These are phyloP conservation scores for Boletus semigastroideus DNA, from an alignment of 1,284 basidiomycete species.

Conservation along the genomic window DNA sequence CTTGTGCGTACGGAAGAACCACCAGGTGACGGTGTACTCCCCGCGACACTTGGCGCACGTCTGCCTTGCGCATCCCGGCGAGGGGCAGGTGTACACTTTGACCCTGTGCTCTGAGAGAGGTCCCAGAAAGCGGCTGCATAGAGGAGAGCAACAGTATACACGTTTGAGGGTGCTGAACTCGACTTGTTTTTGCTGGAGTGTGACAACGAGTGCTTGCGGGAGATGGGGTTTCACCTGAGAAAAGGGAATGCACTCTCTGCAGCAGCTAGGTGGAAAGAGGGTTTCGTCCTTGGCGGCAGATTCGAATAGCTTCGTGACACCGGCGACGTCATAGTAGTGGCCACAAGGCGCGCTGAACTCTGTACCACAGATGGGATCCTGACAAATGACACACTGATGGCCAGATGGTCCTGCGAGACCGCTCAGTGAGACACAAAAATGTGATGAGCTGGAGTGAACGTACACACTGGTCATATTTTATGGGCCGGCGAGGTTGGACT, in stretches of 20 bases:
- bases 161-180: conserved; percentile 41
- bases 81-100: conserved; percentile 15
- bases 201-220: conserved; percentile 18
- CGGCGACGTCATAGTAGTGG: conserved; percentile 41
- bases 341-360: conserved; percentile 39
- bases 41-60: conserved; percentile 40
- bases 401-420: conserved; percentile 26
- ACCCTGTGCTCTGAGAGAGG: conserved; percentile 21
- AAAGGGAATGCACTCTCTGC: conserved; percentile 36
- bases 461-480: conserved; percentile 2
- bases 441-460: not conserved
- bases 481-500: not conserved
- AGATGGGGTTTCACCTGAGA: conserved; percentile 30
- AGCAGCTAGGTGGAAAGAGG: conserved; percentile 47
- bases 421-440: not conserved
- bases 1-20: conserved; percentile 11
- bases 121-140: conserved; percentile 44
- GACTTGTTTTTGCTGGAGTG: conserved; percentile 31
- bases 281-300: conserved; percentile 40
- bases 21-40: conserved; percentile 9
- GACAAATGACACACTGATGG: conserved; percentile 40
- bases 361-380: conserved; percentile 31
- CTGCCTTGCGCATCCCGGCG: conserved; percentile 29
- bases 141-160: conserved; percentile 42
- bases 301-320: conserved; percentile 40